These are phyloP conservation scores for Rhipidocladum racemiflorum DNA, from an alignment of 176 grass and related monocot genomes.

Conservation along the genomic window DNA sequence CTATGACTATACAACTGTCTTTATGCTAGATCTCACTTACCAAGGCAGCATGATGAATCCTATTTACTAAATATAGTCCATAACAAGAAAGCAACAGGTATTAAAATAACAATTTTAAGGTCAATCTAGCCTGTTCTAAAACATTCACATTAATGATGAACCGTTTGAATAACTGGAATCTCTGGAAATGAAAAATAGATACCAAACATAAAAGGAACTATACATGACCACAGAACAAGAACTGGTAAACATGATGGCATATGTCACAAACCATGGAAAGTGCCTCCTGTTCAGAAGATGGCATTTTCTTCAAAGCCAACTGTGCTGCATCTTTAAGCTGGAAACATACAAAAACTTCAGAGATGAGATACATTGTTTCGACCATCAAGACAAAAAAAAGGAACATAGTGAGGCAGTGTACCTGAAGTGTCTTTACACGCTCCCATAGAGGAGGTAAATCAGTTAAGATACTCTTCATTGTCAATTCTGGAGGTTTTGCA, in stretches of 20 bases:
- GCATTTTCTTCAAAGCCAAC: slow-evolving; percentile 98
- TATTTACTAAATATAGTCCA: background rate
- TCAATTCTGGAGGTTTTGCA: slow-evolving; percentile 81
- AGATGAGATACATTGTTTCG: slow-evolving; percentile 8
- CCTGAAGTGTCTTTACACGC: slow-evolving; percentile 95
- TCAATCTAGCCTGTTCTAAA: background rate
- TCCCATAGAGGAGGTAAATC: slow-evolving; percentile 93
- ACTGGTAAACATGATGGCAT: slow-evolving; percentile 2
- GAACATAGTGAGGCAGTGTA: slow-evolving; percentile 23
- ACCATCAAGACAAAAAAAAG: slow-evolving; percentile 24
- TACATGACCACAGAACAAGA: slow-evolving; percentile 10
- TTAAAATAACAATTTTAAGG: background rate
- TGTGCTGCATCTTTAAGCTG: slow-evolving; percentile 98
- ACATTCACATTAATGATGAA: slow-evolving; percentile 3
- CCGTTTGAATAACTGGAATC: slow-evolving; percentile 9
- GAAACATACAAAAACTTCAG: slow-evolving; percentile 34
- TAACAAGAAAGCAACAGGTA: background rate
- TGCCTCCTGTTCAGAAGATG: slow-evolving; percentile 95
- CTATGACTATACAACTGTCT: background rate
- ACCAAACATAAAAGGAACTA: background rate
- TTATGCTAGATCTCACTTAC: background rate
- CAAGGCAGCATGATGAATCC: background rate
- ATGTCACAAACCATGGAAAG: slow-evolving; percentile 76
- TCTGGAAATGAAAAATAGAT: slow-evolving; percentile 5
- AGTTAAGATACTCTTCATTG: slow-evolving; percentile 75